Conservation (phyloP, 2,329 filamentous ascomycete species). For the Leptodontidium sp. region DNA sequence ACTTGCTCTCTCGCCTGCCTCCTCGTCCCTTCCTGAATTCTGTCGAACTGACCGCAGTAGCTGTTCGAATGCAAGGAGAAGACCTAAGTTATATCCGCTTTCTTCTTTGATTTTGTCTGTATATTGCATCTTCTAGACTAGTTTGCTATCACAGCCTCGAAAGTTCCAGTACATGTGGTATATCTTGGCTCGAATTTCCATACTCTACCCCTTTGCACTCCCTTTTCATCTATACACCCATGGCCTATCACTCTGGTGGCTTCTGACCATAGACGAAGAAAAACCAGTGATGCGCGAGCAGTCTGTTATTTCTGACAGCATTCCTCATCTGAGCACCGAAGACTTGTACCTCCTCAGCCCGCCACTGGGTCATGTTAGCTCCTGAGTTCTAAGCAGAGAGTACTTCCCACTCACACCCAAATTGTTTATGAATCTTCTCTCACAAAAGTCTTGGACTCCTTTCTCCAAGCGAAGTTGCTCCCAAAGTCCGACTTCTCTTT, state of each 20-base stretch:
- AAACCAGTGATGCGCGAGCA: slow-evolving; percentile 26
- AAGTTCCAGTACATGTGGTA: not conserved
- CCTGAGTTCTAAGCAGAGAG: not conserved
- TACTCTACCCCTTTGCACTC: not conserved
- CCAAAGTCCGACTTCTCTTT: slow-evolving; percentile 31
- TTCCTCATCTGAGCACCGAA: slow-evolving; percentile 29
- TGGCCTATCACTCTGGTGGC: not conserved
- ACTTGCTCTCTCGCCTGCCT: too few relatives aligned
- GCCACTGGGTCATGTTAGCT: slow-evolving; percentile 27
- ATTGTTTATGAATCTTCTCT: slow-evolving; percentile 32
- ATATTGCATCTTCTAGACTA: not conserved
- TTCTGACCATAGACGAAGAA: slow-evolving; percentile 29
- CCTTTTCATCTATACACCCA: not conserved
- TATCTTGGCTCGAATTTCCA: not conserved
- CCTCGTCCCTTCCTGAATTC: too few relatives aligned
- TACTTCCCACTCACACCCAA: slow-evolving; percentile 18
- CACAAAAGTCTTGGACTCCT: slow-evolving; percentile 32
- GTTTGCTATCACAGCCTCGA: not conserved
- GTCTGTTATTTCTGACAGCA: slow-evolving; percentile 30
- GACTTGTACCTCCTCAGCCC: slow-evolving; percentile 27
- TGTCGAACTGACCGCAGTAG: not conserved
- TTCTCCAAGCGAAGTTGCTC: slow-evolving; percentile 30
- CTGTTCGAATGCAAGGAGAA: not conserved
- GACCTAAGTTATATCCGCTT: not conserved
- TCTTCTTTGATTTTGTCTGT: not conserved